A percentile compares a stretch with the other conserved stretches of the same genome.
phyloP scores from a whole-genome alignment of 1,284 basidiomycete species.

The Meripilus lineatus region DNA sequence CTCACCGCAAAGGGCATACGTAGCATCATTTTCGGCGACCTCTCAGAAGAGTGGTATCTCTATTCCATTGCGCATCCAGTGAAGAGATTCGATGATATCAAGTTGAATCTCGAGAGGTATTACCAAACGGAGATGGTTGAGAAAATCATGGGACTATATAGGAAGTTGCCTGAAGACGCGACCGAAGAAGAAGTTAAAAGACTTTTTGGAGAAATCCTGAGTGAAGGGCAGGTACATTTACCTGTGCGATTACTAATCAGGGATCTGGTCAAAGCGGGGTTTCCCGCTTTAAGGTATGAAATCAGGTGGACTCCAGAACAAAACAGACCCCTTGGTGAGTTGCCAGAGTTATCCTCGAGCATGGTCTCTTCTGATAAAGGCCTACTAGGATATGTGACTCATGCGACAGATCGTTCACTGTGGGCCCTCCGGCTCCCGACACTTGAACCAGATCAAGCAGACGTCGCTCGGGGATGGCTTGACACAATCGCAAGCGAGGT shows the following conservation, averaged over 20 bases:
- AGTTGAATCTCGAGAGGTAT: slow-evolving; percentile 57
- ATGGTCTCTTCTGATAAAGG: slow-evolving; percentile 14
- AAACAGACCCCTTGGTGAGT: slow-evolving; percentile 45
- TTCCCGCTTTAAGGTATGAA: slow-evolving; percentile 63
- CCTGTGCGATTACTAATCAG: slow-evolving; percentile 59
- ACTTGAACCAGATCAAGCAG: slow-evolving; percentile 38
- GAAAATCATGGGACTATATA: slow-evolving; percentile 43
- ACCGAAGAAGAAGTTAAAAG: slow-evolving; percentile 37
- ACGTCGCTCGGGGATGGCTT: slow-evolving; percentile 47
- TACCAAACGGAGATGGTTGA: slow-evolving; percentile 46
- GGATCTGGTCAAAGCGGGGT: slow-evolving; percentile 50
- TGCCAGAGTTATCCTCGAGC: too few relatives aligned
- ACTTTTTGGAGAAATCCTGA: slow-evolving; percentile 56
- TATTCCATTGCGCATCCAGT: slow-evolving; percentile 68
- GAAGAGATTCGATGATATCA: slow-evolving; percentile 40
- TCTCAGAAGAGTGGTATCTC: slow-evolving; percentile 73
- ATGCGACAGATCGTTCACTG: slow-evolving; percentile 53
- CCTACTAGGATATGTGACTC: slow-evolving; percentile 72
- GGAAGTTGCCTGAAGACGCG: slow-evolving; percentile 31
- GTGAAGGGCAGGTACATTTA: slow-evolving; percentile 66
- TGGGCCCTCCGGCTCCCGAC: slow-evolving; percentile 42
- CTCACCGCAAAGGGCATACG: slow-evolving; percentile 55
- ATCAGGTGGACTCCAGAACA: slow-evolving; percentile 68
- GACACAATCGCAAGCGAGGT: slow-evolving; percentile 39
- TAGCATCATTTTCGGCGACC: slow-evolving; percentile 60